Evolutionary conservation across 306 rosid genomes (phyloP).

Genomic region (Cyamopsis tetragonoloba): DNA sequence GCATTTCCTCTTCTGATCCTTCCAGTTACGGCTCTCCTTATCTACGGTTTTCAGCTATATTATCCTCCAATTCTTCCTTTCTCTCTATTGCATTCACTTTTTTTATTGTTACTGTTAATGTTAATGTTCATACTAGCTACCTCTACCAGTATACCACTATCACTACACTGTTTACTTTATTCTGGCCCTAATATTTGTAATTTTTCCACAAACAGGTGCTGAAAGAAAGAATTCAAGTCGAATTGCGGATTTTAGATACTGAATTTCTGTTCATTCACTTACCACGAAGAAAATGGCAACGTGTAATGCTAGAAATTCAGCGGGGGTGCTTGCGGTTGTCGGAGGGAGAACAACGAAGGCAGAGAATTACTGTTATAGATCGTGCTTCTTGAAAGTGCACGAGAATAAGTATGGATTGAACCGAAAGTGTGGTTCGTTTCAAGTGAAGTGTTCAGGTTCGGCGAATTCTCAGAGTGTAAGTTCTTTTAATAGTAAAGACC

Average conservation of each 20-base stretch:
- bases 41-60: neutral
- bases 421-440: conserved; percentile 45
- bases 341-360: conserved; percentile 51
- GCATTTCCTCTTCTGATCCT: neutral
- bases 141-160: neutral
- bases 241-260: conserved; percentile 15
- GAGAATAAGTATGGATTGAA: conserved; percentile 39
- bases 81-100: neutral
- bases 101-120: neutral
- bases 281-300: conserved; percentile 49
- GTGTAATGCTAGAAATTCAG: conserved; percentile 58
- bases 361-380: conserved; percentile 42
- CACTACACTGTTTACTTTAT: neutral
- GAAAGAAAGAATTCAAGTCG: conserved; percentile 33
- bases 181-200: conserved; percentile 18
- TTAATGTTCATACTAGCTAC: neutral
- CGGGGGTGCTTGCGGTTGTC: conserved; percentile 44
- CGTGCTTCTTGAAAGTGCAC: conserved; percentile 33
- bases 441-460: conserved; percentile 51
- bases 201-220: conserved; percentile 40
- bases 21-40: neutral
- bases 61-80: neutral
- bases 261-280: neutral
- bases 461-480: conserved; percentile 55
- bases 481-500: conserved; percentile 64